phyloP scores from a whole-genome alignment of 352 stramenopile species.

The Phytophthora hibernalis region DNA sequence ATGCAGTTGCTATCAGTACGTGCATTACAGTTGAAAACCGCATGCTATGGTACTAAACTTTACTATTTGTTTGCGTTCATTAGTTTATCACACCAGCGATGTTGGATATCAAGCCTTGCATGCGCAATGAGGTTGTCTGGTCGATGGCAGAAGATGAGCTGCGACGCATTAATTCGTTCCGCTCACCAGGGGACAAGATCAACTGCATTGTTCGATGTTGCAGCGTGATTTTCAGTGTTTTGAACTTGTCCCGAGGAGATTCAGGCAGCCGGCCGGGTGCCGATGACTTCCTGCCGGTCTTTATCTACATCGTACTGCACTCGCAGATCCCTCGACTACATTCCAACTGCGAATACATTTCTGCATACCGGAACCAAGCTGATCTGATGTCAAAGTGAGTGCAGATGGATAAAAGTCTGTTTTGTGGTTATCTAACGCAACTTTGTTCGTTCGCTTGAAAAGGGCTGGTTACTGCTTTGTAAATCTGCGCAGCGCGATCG shows the following conservation, averaged over 20 bases:
- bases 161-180: conserved; percentile 88
- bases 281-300: conserved; percentile 93
- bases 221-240: conserved; percentile 91
- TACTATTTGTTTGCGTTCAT: not conserved
- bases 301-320: conserved; percentile 94
- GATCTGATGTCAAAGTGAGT: conserved; percentile 91
- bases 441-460: conserved; percentile 7
- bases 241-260: conserved; percentile 82
- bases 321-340: conserved; percentile 87
- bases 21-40: not conserved
- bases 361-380: conserved; percentile 85
- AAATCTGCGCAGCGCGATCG: conserved; percentile 90
- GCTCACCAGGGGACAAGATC: conserved; percentile 91
- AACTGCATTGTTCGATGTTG: conserved; percentile 90
- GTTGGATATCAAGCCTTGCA: conserved; percentile 91
- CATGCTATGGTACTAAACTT: not conserved
- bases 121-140: conserved; percentile 92
- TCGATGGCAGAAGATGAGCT: conserved; percentile 91
- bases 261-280: conserved; percentile 71
- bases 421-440: conserved; percentile 1
- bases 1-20: conserved; percentile 88
- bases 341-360: conserved; percentile 94
- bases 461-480: conserved; percentile 93
- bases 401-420: not conserved
- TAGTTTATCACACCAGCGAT: conserved; percentile 80